Conservation (phyloP, 2,329 filamentous ascomycete genomes). For the Apiospora phragmitis region DNA sequence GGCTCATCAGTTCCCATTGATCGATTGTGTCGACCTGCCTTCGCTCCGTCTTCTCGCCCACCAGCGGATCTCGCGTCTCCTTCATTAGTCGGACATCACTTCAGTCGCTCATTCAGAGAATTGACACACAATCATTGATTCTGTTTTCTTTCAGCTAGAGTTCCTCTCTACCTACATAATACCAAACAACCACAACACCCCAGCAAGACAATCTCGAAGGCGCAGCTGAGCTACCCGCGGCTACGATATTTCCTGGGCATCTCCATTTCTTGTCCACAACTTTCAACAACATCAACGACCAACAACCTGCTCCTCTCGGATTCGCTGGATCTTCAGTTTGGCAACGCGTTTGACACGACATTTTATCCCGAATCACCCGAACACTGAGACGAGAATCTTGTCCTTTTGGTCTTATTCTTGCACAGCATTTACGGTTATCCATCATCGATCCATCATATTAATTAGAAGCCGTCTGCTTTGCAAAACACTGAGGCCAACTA, state of each 20-base stretch:
- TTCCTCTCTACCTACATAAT: constrained; percentile 7
- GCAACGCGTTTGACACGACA: constrained; percentile 34
- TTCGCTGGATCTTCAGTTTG: constrained; percentile 26
- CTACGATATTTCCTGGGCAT: constrained; percentile 7
- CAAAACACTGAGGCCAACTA: constrained; percentile 20
- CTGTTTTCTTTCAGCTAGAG: constrained; percentile 8
- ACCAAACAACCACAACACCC: constrained; percentile 16
- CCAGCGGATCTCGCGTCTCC: constrained; percentile 17
- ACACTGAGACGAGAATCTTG: constrained; percentile 20
- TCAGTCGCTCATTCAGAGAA: constrained; percentile 29
- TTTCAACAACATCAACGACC: constrained; percentile 22
- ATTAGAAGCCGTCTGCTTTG: constrained; percentile 19
- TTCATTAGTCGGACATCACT: constrained; percentile 20
- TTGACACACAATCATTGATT: constrained; percentile 15
- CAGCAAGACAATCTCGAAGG: background rate
- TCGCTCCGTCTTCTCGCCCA: constrained; percentile 17
- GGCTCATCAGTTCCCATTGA: constrained; percentile 15
- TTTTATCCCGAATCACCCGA: constrained; percentile 22
- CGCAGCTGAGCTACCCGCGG: constrained; percentile 19
- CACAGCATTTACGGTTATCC: constrained; percentile 20
- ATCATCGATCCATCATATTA: constrained; percentile 24
- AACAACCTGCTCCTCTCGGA: constrained; percentile 27
- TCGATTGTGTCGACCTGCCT: constrained; percentile 16
- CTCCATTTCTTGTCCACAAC: constrained; percentile 32
- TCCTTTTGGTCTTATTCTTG: constrained; percentile 23